Base-by-base conservation (phyloP, 176 grass and related monocot species). In the Rhipidocladum racemiflorum region DNA sequence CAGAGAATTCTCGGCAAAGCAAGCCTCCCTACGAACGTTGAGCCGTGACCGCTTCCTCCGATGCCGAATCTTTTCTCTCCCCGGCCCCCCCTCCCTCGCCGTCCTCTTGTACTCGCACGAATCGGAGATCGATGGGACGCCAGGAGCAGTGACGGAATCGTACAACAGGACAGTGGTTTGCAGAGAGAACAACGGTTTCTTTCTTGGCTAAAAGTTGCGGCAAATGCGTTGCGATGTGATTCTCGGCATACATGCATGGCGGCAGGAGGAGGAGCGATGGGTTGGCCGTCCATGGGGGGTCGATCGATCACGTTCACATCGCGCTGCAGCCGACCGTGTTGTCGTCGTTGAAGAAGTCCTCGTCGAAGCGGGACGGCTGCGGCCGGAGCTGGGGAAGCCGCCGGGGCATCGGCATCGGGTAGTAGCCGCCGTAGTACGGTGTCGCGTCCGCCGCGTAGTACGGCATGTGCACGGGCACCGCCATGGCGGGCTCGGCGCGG, bases 341-440 rank as follows among this genome's bases (percentile, higher is more conserved):
- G 74, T 97, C 92, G 35, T 94, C 92, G 65, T 88, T 74, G 84
- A 89, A 98, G 88, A 64, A 98, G 71, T 89, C 87, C 62, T 84
- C 92, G 6, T 87, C 79, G 83, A 98, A 95, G 39, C 87, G 86
- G 6, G 90, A 89, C 13, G 86, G 76, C 64, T 90, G 92, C 48
- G 92, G 81, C 68, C 89, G 91, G 73, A 80, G 71, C 20, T 85
- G 91, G 5, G 75, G 69, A 72, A 29, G 60, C 2, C 13, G 84
- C 27, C 65, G 27, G 8, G 83, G 66, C 2, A 87, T 68, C 4
- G 83, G 80, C 54, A 75, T 65, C 16, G 64, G 39, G 53, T 86
- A 85, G 85, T 89, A 90, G 0, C 79, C 54, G n/a, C 68, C 48
- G 64, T 89, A 85, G 76, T 84, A 85, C 50, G 86, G 54, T 42